A percentile compares a stretch with the other conserved stretches of the same genome.
These are phyloP conservation scores for Galerina marginata DNA, from an alignment of 768 basidiomycete species.

Conservation along the genomic window DNA sequence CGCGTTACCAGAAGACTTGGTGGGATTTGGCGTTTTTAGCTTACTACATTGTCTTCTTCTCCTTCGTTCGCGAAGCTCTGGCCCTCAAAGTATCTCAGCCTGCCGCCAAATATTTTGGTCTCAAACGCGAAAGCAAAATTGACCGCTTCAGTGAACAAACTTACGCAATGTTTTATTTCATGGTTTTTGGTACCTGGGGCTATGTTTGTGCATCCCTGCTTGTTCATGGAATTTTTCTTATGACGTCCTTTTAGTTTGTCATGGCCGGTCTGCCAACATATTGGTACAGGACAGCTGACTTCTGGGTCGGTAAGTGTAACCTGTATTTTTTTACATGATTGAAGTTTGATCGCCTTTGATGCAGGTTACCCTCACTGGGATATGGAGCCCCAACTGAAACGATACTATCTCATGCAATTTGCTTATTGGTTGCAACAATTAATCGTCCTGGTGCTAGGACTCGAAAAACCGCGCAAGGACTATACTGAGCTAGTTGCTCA, in stretches of 20 bases:
- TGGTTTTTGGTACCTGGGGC: constrained; percentile 73
- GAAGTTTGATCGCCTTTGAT: not conserved
- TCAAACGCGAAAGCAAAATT: constrained; percentile 69
- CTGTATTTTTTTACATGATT: not conserved
- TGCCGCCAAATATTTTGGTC: constrained; percentile 71
- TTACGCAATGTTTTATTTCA: constrained; percentile 86
- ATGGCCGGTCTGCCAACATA: constrained; percentile 84
- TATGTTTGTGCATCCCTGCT: constrained; percentile 56
- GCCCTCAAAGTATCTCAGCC: constrained; percentile 69
- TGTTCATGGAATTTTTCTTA: constrained; percentile 2
- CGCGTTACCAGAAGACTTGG: constrained; percentile 73
- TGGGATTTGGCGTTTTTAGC: constrained; percentile 80
- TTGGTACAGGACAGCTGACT: constrained; percentile 84
- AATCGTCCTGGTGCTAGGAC: constrained; percentile 77
- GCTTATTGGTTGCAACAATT: constrained; percentile 97
- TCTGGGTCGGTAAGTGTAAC: constrained; percentile 73
- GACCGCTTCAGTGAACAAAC: constrained; percentile 91
- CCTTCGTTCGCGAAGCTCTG: constrained; percentile 81
- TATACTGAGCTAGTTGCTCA: constrained; percentile 86
- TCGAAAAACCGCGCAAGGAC: constrained; percentile 97
- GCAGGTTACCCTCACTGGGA: constrained; percentile 89
- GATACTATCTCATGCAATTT: constrained; percentile 92
- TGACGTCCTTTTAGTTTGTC: constrained; percentile 57
- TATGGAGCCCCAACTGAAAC: constrained; percentile 84
- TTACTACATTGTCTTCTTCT: constrained; percentile 89